Evolutionary conservation across 768 basidiomycete genomes (phyloP).

Genomic region (Podaxis rugospora): DNA sequence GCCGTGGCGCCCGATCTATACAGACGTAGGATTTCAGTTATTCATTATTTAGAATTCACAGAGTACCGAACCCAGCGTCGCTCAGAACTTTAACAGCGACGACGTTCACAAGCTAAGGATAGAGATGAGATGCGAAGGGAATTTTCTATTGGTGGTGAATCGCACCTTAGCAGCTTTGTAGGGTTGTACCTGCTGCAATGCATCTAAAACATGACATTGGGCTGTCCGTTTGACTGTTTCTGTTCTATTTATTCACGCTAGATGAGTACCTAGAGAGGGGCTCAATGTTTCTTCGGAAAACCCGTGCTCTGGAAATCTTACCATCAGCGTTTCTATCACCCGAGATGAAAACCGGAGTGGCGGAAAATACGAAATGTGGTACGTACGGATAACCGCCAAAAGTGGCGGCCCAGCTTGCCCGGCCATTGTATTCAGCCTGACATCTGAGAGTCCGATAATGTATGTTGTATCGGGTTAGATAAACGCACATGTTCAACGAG

Average conservation of each 20-base stretch:
- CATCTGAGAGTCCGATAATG: not conserved
- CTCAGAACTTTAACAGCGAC: constrained; percentile 37
- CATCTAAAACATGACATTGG: not conserved
- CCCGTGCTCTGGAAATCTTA: not conserved
- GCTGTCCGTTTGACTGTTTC: not conserved
- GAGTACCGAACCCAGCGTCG: constrained; percentile 21
- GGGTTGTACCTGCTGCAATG: constrained; percentile 13
- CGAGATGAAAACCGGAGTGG: no score
- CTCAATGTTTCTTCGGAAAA: not conserved
- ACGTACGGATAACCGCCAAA: constrained; percentile 17
- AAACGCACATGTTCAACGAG: not conserved
- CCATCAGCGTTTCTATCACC: not conserved
- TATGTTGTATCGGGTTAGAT: no score
- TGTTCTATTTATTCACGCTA: not conserved
- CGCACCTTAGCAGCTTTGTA: constrained; percentile 17
- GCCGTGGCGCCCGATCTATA: not conserved
- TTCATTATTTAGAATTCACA: not conserved
- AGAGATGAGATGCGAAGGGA: not conserved
- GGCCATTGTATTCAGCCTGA: constrained; percentile 16
- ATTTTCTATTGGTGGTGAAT: not conserved
- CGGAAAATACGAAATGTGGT: not conserved
- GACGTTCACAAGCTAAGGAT: constrained; percentile 20
- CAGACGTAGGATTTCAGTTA: not conserved
- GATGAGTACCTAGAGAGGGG: not conserved
- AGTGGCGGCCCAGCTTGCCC: constrained; percentile 14